These are phyloP conservation scores for Chlamydomonas schloesseri DNA, from an alignment of 139 green algal genomes.

Conservation along the genomic window DNA sequence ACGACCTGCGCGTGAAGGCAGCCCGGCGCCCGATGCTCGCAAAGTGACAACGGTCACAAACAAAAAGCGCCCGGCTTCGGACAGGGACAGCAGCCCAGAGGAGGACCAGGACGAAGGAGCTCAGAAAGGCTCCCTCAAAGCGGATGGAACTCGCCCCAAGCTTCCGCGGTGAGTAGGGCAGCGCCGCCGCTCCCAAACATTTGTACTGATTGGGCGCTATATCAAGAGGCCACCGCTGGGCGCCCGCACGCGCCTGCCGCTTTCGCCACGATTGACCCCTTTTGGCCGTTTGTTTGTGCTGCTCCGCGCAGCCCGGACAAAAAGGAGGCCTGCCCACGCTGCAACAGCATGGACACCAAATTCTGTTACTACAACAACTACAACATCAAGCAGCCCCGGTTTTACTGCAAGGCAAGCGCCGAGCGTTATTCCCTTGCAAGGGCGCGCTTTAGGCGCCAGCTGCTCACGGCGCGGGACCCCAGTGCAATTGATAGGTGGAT, in stretches of 20 bases:
- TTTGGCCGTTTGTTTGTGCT: no score
- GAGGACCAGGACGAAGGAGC: not conserved
- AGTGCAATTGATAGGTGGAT: no score
- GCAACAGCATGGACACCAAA: conserved; percentile 88
- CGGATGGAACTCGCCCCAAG: conserved; percentile 2
- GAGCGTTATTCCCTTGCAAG: not conserved
- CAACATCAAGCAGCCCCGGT: conserved; percentile 94
- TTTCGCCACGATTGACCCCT: no score
- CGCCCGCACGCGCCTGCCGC: no score
- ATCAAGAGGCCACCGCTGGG: no score
- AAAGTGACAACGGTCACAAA: not conserved
- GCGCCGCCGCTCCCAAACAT: not conserved
- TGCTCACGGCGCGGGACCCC: not conserved
- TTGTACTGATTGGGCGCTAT: no score
- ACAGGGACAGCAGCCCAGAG: conserved; percentile 10
- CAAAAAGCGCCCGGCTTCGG: not conserved
- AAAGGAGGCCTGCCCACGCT: conserved; percentile 82
- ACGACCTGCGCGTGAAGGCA: not conserved
- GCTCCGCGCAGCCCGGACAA: not conserved
- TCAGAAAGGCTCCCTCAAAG: not conserved
- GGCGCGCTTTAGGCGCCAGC: no score
- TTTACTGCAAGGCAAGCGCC: conserved; percentile 86
- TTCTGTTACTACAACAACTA: conserved; percentile 99
- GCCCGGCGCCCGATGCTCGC: no score
- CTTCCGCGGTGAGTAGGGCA: conserved; percentile 13